These are phyloP conservation scores for Ophiocordyceps unilateralis DNA, from an alignment of 2,329 filamentous ascomycete genomes.

Conservation along the genomic window DNA sequence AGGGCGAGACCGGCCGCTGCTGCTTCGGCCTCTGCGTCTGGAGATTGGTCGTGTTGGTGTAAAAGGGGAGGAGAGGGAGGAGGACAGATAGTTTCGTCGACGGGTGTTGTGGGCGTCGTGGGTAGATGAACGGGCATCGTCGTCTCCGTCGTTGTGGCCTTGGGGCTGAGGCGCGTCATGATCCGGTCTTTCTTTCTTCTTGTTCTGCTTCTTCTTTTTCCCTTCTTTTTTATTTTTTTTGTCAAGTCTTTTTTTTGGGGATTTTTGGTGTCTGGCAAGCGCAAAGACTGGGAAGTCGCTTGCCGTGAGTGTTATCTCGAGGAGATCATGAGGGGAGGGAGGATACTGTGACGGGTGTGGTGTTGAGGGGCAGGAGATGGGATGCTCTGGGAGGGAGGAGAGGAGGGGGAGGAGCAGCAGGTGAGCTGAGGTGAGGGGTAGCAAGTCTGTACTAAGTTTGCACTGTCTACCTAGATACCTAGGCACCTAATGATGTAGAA, in stretches of 20 bases:
- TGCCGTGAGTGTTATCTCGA: constrained; percentile 27
- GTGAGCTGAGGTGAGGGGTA: background rate
- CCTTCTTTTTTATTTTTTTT: too few species aligned
- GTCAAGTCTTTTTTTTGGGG: too few species aligned
- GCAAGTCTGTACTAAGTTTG: background rate
- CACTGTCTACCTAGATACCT: too few species aligned
- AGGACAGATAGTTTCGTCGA: background rate
- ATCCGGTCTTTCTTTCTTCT: too few species aligned
- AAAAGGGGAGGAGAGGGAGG: background rate
- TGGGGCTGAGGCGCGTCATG: background rate
- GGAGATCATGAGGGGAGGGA: constrained; percentile 23
- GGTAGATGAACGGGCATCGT: too few species aligned
- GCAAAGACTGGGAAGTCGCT: constrained; percentile 53
- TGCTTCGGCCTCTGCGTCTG: constrained; percentile 13
- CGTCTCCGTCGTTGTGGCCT: background rate
- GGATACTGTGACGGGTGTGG: too few species aligned
- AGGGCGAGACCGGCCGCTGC: constrained; percentile 34
- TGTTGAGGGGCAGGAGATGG: too few species aligned
- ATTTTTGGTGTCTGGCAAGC: constrained; percentile 42
- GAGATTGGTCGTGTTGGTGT: background rate
- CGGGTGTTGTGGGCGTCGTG: background rate
- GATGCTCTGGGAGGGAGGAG: constrained; percentile 1
- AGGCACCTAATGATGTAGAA: too few species aligned
- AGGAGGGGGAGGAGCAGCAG: background rate
- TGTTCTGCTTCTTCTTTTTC: too few species aligned